Conservation (phyloP, 2,329 filamentous ascomycete genomes). For the Aspergillus glaucus region DNA sequence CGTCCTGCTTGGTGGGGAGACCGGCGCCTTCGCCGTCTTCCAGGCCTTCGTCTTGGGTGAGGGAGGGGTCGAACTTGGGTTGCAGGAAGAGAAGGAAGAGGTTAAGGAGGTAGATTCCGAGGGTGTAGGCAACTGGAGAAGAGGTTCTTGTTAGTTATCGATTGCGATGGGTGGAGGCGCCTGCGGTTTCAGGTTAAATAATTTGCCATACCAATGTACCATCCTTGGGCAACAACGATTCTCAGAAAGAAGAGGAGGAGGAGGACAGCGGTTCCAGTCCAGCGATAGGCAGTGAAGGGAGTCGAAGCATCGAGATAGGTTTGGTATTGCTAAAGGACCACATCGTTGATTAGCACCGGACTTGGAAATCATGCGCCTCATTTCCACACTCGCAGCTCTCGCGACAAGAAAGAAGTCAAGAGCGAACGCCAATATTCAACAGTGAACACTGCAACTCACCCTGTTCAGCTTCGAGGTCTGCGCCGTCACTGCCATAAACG, state of each 20-base stretch:
- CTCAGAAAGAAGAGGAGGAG: slow-evolving; percentile 79
- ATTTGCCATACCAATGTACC: slow-evolving; percentile 78
- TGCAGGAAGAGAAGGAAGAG: slow-evolving; percentile 97
- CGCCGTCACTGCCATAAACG: slow-evolving; percentile 81
- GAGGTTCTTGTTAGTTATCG: slow-evolving; percentile 1
- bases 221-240: slow-evolving; percentile 88
- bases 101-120: slow-evolving; percentile 98
- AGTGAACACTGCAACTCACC: slow-evolving; percentile 25
- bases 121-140: slow-evolving; percentile 77
- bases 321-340: slow-evolving; percentile 70
- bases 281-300: slow-evolving; percentile 82
- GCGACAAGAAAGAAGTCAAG: no score
- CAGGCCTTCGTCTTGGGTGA: slow-evolving; percentile 91
- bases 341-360: background rate
- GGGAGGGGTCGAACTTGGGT: slow-evolving; percentile 97
- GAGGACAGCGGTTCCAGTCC: slow-evolving; percentile 71
- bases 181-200: background rate
- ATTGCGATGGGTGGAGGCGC: background rate
- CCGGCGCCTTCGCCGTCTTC: slow-evolving; percentile 74
- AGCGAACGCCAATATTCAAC: background rate
- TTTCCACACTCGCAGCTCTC: no score
- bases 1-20: slow-evolving; percentile 89
- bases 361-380: background rate
- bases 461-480: slow-evolving; percentile 57
- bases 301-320: slow-evolving; percentile 88